Evolutionary conservation across 202 grass and related monocot genomes (phyloP).

Genomic region (Setaria italica): DNA sequence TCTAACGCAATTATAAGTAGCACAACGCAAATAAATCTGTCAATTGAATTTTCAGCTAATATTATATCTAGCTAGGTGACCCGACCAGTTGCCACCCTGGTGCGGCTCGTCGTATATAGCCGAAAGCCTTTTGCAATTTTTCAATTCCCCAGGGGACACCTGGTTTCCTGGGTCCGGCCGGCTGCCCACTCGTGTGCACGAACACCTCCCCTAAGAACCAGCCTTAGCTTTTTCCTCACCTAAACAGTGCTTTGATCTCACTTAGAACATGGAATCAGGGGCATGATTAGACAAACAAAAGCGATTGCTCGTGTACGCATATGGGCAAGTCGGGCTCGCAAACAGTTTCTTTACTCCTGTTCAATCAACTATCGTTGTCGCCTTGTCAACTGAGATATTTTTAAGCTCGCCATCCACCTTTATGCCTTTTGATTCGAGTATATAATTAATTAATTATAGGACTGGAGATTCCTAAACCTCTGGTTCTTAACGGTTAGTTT

Average conservation of each 20-base stretch:
- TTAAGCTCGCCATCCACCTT: conserved; percentile 10
- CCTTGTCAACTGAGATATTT: conserved; percentile 51
- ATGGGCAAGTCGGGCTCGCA: conserved; percentile 46
- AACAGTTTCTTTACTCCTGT: conserved; percentile 15
- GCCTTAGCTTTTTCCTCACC: conserved; percentile 31
- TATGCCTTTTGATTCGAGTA: conserved; percentile 38
- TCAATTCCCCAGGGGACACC: conserved; percentile 44
- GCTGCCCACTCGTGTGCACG: conserved; percentile 76
- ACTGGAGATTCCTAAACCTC: conserved; percentile 31
- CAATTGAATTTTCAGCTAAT: no score
- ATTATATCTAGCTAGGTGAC: not conserved
- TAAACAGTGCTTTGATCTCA: conserved; percentile 22
- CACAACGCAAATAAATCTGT: no score
- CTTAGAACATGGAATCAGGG: conserved; percentile 25
- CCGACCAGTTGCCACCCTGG: conserved; percentile 30
- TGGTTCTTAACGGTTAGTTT: conserved; percentile 21
- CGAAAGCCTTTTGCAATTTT: conserved; percentile 40
- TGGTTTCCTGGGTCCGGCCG: conserved; percentile 58
- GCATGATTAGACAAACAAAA: conserved; percentile 45
- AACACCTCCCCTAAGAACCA: conserved; percentile 53
- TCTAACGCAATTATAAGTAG: not conserved
- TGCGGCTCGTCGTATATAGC: conserved; percentile 29
- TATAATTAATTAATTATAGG: conserved; percentile 25
- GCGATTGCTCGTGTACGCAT: conserved; percentile 48
- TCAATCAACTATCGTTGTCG: conserved; percentile 42